phyloP scores from a whole-genome alignment of 2,329 filamentous ascomycete genomes.

The Neocatenulostroma microsporum region DNA sequence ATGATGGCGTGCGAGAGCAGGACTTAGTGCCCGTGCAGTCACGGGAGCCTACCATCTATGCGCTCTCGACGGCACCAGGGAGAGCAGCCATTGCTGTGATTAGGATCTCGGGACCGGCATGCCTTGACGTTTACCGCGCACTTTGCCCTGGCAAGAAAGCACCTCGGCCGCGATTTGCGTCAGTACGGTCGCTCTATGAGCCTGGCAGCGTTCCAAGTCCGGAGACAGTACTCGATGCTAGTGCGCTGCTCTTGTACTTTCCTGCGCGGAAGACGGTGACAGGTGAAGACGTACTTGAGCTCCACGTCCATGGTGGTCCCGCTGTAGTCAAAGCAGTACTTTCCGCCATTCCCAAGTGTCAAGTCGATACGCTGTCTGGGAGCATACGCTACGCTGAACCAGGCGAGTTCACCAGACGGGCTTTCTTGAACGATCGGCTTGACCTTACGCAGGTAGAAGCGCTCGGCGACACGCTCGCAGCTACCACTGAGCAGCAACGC shows the following conservation, averaged over 20 bases:
- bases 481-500: slow-evolving; percentile 85
- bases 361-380: slow-evolving; percentile 2
- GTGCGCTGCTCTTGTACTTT: slow-evolving; percentile 76
- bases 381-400: slow-evolving; percentile 79
- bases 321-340: slow-evolving; percentile 85
- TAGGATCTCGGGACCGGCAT: slow-evolving; percentile 73
- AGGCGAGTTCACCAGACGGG: slow-evolving; percentile 88
- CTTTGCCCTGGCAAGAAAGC: slow-evolving; percentile 50
- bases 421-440: slow-evolving; percentile 78
- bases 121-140: slow-evolving; percentile 56
- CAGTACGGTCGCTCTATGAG: slow-evolving; percentile 66
- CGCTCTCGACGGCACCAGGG: slow-evolving; percentile 77
- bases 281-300: slow-evolving; percentile 83
- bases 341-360: slow-evolving; percentile 51
- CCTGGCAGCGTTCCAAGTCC: slow-evolving; percentile 36
- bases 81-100: slow-evolving; percentile 86
- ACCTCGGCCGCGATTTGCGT: slow-evolving; percentile 57
- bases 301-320: slow-evolving; percentile 88
- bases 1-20: no score
- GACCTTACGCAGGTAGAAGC: slow-evolving; percentile 76
- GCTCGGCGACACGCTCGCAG: slow-evolving; percentile 52
- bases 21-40: no score
- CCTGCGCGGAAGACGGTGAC: slow-evolving; percentile 75
- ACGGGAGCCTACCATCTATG: slow-evolving; percentile 65
- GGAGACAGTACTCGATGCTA: slow-evolving; percentile 58